phyloP scores from a whole-genome alignment of 2,329 filamentous ascomycete species.

The Colletotrichum echinochloae region DNA sequence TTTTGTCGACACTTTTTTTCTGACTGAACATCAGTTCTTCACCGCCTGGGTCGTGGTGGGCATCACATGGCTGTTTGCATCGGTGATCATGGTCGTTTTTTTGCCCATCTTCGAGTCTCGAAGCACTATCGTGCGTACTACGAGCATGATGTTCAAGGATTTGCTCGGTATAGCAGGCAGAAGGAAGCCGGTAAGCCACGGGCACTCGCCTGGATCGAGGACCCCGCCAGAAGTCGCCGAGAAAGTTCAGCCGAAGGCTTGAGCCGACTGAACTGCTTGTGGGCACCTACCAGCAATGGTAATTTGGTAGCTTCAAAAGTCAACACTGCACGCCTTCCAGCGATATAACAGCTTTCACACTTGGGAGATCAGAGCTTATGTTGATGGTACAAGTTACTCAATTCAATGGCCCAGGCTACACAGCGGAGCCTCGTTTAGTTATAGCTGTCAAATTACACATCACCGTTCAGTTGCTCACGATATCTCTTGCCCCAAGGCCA shows the following conservation, averaged over 20 bases:
- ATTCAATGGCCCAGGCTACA: neutral
- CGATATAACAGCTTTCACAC: neutral
- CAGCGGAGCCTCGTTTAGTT: neutral
- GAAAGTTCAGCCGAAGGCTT: conserved; percentile 19
- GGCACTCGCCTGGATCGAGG: conserved; percentile 9
- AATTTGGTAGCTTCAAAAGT: neutral
- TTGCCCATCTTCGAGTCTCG: conserved; percentile 40
- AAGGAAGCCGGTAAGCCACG: conserved; percentile 8
- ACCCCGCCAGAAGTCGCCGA: conserved; percentile 32
- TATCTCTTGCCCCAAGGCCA: neutral
- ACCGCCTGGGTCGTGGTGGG: conserved; percentile 79
- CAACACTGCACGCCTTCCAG: neutral
- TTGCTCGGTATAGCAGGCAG: conserved; percentile 19
- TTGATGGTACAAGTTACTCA: neutral
- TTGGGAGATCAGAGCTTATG: too few species aligned
- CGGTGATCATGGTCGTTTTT: conserved; percentile 39
- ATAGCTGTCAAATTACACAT: neutral
- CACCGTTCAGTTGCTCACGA: accelerated
- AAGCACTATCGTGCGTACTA: conserved; percentile 33
- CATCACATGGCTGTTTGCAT: conserved; percentile 76
- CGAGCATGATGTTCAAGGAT: conserved; percentile 37
- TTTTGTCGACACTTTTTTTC: neutral
- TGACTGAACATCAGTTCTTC: conserved; percentile 68
- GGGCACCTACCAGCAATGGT: too few species aligned
- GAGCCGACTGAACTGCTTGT: neutral